These are phyloP conservation scores for Microcos paniculata DNA, from an alignment of 345 rosid species.

Conservation along the genomic window DNA sequence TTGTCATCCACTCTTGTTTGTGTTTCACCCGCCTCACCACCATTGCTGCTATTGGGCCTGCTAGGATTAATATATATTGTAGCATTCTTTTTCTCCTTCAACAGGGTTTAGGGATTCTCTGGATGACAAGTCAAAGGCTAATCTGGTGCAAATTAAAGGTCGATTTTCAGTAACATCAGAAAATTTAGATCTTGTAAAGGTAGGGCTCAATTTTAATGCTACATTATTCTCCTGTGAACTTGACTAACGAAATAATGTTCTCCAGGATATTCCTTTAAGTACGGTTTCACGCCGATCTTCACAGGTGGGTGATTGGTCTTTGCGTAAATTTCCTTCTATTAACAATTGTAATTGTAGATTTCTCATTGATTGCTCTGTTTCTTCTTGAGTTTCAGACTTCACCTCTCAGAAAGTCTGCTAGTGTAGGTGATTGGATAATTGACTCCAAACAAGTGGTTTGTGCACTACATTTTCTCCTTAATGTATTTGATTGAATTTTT, in stretches of 20 bases:
- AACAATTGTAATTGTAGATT: slow-evolving; percentile 3
- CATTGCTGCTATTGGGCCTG: not conserved
- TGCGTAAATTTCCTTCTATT: slow-evolving; percentile 12
- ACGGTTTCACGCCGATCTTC: slow-evolving; percentile 78
- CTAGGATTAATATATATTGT: not conserved
- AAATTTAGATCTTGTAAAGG: slow-evolving; percentile 93
- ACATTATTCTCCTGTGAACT: slow-evolving; percentile 16
- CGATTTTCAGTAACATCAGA: slow-evolving; percentile 98
- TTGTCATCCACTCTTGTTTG: not conserved
- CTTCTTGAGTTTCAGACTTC: slow-evolving; percentile 56
- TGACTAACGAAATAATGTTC: slow-evolving; percentile 50
- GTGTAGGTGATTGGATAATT: slow-evolving; percentile 87
- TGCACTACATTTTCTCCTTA: slow-evolving; percentile 13
- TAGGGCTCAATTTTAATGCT: slow-evolving; percentile 30
- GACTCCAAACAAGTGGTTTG: slow-evolving; percentile 70
- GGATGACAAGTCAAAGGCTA: slow-evolving; percentile 92
- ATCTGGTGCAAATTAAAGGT: slow-evolving; percentile 93
- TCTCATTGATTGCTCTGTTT: slow-evolving; percentile 26
- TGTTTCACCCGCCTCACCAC: not conserved
- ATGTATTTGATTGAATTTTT: not conserved
- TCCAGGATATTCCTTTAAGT: slow-evolving; percentile 85
- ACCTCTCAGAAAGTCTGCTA: slow-evolving; percentile 92
- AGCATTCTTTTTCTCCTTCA: slow-evolving; percentile 11
- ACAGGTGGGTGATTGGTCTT: slow-evolving; percentile 62
- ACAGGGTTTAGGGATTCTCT: slow-evolving; percentile 88